Evolutionary conservation across 192 early-diverging fungal genomes (phyloP), one percentile per base, ranked within the genome.

Genomic region (Backusella australiensis): DNA sequence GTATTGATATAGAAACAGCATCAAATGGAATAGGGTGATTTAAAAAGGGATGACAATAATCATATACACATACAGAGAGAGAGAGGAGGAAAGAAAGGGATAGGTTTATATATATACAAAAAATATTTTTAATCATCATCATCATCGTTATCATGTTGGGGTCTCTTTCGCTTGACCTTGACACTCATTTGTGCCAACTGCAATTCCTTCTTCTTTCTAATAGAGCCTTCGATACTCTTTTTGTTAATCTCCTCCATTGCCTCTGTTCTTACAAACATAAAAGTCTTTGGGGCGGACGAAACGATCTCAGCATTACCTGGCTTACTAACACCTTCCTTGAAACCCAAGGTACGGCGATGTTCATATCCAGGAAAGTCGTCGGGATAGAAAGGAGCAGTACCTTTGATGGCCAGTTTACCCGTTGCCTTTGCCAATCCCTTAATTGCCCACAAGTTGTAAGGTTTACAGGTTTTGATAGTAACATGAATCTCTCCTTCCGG

Each of bases 341-440:
- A 98, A 6, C 97, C 97, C n/a, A 99, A 90, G 4, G 97, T 99
- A 53, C 97, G 90, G 7, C 97, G 89, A 86, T 99, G 97, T 77
- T 90, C 86, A 76, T 99, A 99, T 8, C 93, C 94, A 5, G 94
- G 93, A 80, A 90, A 97, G 66, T 88, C 80, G 4, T 80, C 78
- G 3, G 91, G 83, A 21, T 81, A 80, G 80, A 98, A 98, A n/a
- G 88, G 86, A 56, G 86, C 73, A 1, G 88, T 87, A 3, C 82
- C 87, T 52, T 86, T 85, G 26, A 82, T 77, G 0, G 83, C 81
- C 15, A 95, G 73, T 4, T 86, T 73, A 73, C 90, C 91, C 3
- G 91, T 87, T 39, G 75, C 73, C 56, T 91, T 90, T n/a, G 93
- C 96, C 41, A 98, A 78, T 19, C 86, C 80, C 74, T 90, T 88